A percentile compares a stretch with the other conserved stretches of the same genome.
Conservation (phyloP, 2,329 filamentous ascomycete species). For the Aureobasidium uvarum region DNA sequence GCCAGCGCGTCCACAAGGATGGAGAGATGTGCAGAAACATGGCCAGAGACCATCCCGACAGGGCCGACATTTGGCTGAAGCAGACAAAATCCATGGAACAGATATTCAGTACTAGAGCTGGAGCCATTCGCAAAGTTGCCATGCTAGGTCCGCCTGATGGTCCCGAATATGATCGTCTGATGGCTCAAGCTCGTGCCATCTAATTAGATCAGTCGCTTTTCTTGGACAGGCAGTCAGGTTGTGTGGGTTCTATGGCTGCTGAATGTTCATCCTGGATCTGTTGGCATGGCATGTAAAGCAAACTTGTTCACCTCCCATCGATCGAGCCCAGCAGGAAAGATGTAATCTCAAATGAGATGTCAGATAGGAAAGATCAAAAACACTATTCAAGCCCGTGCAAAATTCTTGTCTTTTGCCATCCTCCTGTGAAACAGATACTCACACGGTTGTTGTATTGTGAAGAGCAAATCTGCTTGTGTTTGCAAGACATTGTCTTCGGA, state of each 20-base stretch:
- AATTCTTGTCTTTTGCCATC: no score
- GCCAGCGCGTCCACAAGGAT: neutral
- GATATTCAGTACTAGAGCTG: neutral
- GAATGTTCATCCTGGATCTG: neutral
- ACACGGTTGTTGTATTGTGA: no score
- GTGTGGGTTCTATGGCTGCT: neutral
- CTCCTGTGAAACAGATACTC: no score
- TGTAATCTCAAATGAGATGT: no score
- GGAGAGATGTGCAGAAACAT: neutral
- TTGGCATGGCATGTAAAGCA: neutral
- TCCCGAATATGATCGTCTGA: neutral
- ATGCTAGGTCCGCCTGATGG: neutral
- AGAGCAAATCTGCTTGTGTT: no score
- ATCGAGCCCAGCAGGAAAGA: neutral
- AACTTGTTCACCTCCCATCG: neutral
- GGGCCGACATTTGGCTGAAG: neutral
- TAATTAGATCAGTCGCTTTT: neutral
- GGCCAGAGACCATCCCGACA: neutral
- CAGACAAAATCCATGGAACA: neutral
- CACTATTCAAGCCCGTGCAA: neutral
- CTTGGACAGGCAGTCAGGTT: neutral
- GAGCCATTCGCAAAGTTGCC: neutral
- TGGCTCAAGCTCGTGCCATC: neutral
- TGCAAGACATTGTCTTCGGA: no score
- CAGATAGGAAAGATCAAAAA: neutral